phyloP scores from a whole-genome alignment of 2,329 filamentous ascomycete species.

The Botrytis sinoallii region DNA sequence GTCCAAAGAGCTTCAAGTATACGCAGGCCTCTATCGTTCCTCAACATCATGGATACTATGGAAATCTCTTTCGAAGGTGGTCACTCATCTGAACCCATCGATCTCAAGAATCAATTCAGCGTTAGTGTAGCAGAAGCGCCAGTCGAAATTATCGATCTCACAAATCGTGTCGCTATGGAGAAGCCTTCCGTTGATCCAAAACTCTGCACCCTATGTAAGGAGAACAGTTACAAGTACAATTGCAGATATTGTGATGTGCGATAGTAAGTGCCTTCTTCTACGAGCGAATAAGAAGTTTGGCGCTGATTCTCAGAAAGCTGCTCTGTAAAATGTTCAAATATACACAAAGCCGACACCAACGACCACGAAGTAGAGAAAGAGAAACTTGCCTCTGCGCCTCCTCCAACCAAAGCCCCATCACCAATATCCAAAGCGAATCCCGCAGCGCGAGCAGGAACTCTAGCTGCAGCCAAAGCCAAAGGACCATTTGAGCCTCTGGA shows the following conservation, averaged over 20 bases:
- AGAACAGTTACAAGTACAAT: conserved; percentile 56
- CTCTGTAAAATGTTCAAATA: conserved; percentile 55
- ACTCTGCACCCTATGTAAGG: conserved; percentile 55
- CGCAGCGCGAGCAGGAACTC: conserved; percentile 25
- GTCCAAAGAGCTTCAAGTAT: background rate
- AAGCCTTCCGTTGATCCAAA: background rate
- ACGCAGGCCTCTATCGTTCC: background rate
- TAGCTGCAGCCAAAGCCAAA: conserved; percentile 25
- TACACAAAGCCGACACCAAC: conserved; percentile 43
- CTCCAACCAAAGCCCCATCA: conserved; percentile 18
- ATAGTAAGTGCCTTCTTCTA: conserved; percentile 49
- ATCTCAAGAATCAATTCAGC: background rate
- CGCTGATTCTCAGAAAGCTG: conserved; percentile 44
- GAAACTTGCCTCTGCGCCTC: conserved; percentile 22
- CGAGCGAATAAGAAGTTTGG: background rate
- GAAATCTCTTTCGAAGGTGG: background rate
- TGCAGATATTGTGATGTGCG: conserved; percentile 56
- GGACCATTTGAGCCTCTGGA: conserved; percentile 54
- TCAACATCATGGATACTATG: background rate
- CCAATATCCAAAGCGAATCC: background rate
- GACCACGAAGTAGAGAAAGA: conserved; percentile 6
- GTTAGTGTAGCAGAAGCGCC: background rate
- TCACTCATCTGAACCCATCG: background rate
- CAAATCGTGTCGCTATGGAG: conserved; percentile 1
- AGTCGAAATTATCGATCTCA: background rate